Evolutionary conservation across 176 grass and related monocot species (phyloP).

Genomic region (Stipa capillata): DNA sequence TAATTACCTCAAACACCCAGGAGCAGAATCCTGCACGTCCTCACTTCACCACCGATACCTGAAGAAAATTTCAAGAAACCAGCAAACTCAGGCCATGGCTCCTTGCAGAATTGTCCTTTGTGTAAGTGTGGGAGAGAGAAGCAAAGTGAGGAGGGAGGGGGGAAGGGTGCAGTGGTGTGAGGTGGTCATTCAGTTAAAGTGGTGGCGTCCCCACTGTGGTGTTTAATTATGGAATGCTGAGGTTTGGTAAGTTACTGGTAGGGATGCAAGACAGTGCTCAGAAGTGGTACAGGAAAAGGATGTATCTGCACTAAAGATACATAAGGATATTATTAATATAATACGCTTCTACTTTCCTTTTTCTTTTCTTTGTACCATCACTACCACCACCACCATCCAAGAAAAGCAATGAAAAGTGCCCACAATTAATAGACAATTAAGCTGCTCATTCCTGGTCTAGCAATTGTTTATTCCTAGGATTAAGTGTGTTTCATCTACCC

Average conservation of each 20-base stretch:
- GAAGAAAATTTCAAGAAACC: conserved; percentile 1
- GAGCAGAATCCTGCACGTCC: conserved; percentile 12
- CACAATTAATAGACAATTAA: conserved; percentile 28
- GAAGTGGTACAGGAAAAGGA: conserved; percentile 35
- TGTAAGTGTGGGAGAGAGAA: background rate
- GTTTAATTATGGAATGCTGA: conserved; percentile 58
- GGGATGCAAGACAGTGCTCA: conserved; percentile 23
- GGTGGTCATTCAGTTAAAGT: conserved; percentile 45
- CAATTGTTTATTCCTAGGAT: conserved; percentile 27
- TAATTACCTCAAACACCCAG: conserved; percentile 15
- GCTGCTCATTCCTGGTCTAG: conserved; percentile 10
- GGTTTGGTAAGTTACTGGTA: conserved; percentile 56
- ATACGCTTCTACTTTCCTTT: conserved; percentile 15
- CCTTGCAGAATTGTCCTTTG: background rate
- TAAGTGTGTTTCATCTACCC: conserved; percentile 27
- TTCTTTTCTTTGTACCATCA: conserved; percentile 23
- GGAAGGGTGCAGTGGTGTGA: conserved; percentile 8
- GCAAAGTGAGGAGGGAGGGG: background rate
- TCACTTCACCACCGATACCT: background rate
- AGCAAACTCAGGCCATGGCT: conserved; percentile 24
- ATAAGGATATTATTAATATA: conserved; percentile 3
- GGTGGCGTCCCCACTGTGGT: conserved; percentile 30
- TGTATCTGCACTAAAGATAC: conserved; percentile 30
- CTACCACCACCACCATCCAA: conserved; percentile 25
- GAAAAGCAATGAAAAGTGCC: conserved; percentile 27